phyloP scores from a whole-genome alignment of 176 grass and related monocot species.

The Tillandsia fasciculata region DNA sequence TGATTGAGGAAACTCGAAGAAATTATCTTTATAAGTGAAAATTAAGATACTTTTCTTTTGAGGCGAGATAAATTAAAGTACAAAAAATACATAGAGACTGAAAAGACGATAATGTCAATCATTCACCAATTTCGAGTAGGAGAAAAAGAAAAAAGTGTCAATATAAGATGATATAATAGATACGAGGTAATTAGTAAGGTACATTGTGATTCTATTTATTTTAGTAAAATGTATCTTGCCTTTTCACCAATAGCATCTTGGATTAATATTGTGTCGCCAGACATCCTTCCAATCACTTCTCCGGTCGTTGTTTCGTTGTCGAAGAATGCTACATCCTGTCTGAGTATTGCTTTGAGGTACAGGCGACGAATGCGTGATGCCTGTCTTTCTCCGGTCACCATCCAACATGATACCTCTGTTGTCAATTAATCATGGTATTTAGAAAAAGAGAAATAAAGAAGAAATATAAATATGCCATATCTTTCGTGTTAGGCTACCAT shows the following conservation, averaged over 20 bases:
- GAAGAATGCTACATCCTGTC: slow-evolving; percentile 62
- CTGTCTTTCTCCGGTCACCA: slow-evolving; percentile 63
- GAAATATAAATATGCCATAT: not conserved
- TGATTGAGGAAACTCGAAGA: too few species aligned
- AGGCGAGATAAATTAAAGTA: too few species aligned
- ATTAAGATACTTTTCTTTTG: too few species aligned
- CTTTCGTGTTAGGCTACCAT: not conserved
- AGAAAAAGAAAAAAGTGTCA: not conserved
- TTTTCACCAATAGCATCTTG: slow-evolving; percentile 84
- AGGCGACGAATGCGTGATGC: slow-evolving; percentile 53
- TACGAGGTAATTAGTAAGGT: not conserved
- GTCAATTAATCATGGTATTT: slow-evolving; percentile 3
- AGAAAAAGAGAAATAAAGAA: not conserved
- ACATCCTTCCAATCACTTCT: slow-evolving; percentile 68
- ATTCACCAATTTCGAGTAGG: too few species aligned
- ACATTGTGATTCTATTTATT: not conserved
- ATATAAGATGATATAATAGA: not conserved
- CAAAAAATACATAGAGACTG: too few species aligned
- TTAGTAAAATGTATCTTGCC: slow-evolving; percentile 17
- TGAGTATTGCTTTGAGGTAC: slow-evolving; percentile 65
- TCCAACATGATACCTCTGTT: slow-evolving; percentile 73
- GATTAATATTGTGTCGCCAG: slow-evolving; percentile 64
- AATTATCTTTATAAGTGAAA: too few species aligned
- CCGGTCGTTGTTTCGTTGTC: slow-evolving; percentile 63
- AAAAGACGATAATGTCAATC: too few species aligned